These are phyloP conservation scores for Neurospora sp. DNA, from an alignment of 495 filamentous ascomycete species.

Conservation along the genomic window DNA sequence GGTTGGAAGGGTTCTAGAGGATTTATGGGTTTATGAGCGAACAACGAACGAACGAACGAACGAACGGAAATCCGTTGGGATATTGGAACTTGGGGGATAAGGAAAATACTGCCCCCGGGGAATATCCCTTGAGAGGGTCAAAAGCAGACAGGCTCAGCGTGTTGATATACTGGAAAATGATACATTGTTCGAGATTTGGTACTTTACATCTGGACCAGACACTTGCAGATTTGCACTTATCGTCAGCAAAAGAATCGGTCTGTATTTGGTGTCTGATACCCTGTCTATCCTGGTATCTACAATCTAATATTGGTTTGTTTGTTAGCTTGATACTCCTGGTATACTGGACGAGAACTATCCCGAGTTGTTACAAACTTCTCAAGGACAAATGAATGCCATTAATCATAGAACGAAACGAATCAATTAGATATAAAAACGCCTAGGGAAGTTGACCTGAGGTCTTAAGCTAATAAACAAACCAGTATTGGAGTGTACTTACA, in stretches of 20 bases:
- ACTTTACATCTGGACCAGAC: neutral
- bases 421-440: neutral
- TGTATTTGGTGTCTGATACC: too few species aligned
- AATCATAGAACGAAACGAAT: neutral
- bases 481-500: neutral
- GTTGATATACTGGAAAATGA: neutral
- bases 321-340: neutral
- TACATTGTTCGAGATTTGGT: neutral
- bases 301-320: neutral
- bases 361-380: neutral
- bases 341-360: neutral
- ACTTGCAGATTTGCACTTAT: neutral
- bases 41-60: neutral
- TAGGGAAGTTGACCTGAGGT: neutral
- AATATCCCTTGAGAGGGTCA: neutral
- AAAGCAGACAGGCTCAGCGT: neutral
- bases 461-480: neutral
- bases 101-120: neutral
- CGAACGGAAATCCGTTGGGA: neutral
- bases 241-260: neutral
- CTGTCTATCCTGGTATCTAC: too few species aligned
- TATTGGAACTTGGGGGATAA: neutral
- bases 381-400: neutral
- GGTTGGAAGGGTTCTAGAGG: neutral
- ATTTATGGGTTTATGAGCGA: neutral